These are phyloP conservation scores for Suillus variegatus DNA, from an alignment of 768 basidiomycete species.

Conservation along the genomic window DNA sequence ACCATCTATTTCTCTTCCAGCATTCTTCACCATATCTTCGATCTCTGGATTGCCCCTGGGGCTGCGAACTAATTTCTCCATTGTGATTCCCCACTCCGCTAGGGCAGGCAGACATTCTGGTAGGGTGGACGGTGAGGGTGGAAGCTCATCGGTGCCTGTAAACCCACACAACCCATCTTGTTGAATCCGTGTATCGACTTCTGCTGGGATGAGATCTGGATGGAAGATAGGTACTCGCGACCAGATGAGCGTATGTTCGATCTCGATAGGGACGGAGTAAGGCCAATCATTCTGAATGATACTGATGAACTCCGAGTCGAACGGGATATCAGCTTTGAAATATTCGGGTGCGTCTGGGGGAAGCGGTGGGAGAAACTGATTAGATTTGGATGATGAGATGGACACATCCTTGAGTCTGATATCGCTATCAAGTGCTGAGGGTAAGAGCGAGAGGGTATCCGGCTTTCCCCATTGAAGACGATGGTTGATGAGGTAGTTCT, in stretches of 20 bases:
- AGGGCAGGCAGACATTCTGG: conserved; percentile 60
- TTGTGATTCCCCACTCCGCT: conserved; percentile 71
- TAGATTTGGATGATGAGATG: background rate
- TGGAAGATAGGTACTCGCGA: conserved; percentile 73
- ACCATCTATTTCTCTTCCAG: conserved; percentile 57
- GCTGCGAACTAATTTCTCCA: conserved; percentile 59
- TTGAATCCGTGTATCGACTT: conserved; percentile 57
- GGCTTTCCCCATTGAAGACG: conserved; percentile 77
- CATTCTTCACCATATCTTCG: conserved; percentile 47
- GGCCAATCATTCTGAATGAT: conserved; percentile 89
- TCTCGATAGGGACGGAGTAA: conserved; percentile 78
- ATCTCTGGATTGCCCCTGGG: conserved; percentile 56
- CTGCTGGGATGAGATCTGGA: conserved; percentile 48
- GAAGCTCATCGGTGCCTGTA: conserved; percentile 57
- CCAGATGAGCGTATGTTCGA: conserved; percentile 82
- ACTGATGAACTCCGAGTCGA: conserved; percentile 51
- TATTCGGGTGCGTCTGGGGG: conserved; percentile 48
- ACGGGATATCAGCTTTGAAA: conserved; percentile 64
- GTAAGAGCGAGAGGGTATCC: conserved; percentile 63
- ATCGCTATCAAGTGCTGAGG: conserved; percentile 45
- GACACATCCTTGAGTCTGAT: background rate
- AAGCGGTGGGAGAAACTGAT: conserved; percentile 29
- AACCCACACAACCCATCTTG: conserved; percentile 86
- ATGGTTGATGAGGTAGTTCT: conserved; percentile 65
- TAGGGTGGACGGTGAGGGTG: conserved; percentile 61